phyloP scores from a whole-genome alignment of 1,139 yeast species.

The Pichia sp. region DNA sequence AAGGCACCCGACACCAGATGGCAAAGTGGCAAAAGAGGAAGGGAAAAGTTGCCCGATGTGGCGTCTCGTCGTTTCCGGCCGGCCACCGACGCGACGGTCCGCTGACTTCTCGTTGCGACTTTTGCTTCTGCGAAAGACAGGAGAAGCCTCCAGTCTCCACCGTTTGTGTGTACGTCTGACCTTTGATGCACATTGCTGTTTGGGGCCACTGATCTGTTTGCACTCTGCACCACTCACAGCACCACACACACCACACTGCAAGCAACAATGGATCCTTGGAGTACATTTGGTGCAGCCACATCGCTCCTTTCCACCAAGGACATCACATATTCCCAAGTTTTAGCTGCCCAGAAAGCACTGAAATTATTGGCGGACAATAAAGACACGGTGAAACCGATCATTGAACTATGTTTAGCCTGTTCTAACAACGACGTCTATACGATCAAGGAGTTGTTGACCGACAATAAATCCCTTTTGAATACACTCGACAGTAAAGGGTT shows the following conservation, averaged over 20 bases:
- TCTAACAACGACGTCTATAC: conserved; percentile 51
- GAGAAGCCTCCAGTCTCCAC: too few relatives aligned
- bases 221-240: too few relatives aligned
- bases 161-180: too few relatives aligned
- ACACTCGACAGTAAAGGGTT: conserved; percentile 41
- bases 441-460: conserved; percentile 38
- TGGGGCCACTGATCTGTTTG: too few relatives aligned
- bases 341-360: conserved; percentile 48
- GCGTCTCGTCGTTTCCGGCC: too few relatives aligned
- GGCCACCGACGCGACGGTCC: too few relatives aligned
- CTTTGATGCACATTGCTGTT: too few relatives aligned
- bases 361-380: conserved; percentile 29
- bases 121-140: too few relatives aligned
- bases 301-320: conserved; percentile 24
- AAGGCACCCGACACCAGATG: too few relatives aligned
- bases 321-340: conserved; percentile 36
- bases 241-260: not conserved
- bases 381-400: conserved; percentile 25
- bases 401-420: conserved; percentile 44
- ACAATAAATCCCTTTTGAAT: conserved; percentile 37
- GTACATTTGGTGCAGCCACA: conserved; percentile 21
- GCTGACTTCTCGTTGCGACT: too few relatives aligned
- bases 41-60: too few relatives aligned
- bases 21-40: too few relatives aligned
- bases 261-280: conserved; percentile 31